Percentiles rank a stretch among this genome's conserved stretches.
These are phyloP conservation scores for Xylaria arbuscula DNA, from an alignment of 2,329 filamentous ascomycete species.

Conservation along the genomic window DNA sequence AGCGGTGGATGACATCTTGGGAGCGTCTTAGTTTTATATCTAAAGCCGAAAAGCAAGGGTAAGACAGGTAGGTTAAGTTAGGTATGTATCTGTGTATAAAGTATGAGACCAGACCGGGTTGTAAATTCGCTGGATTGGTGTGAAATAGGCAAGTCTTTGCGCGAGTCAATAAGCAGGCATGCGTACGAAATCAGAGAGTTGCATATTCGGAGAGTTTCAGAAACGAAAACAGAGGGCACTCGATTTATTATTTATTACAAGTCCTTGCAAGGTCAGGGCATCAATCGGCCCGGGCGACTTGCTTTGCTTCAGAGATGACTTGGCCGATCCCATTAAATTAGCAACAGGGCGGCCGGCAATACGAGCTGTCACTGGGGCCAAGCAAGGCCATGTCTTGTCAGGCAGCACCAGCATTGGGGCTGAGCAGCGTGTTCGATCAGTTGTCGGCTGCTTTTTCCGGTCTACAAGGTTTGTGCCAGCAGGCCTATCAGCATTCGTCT, in stretches of 20 bases:
- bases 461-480: background rate
- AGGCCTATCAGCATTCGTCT: slow-evolving; percentile 31
- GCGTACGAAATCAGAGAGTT: background rate
- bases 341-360: slow-evolving; percentile 20
- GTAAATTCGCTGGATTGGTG: background rate
- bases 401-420: slow-evolving; percentile 3
- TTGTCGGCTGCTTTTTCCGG: background rate
- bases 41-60: background rate
- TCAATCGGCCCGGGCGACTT: slow-evolving; percentile 13
- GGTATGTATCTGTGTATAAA: background rate
- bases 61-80: too few species aligned
- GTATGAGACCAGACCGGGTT: background rate
- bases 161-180: background rate
- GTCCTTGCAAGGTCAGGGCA: slow-evolving; percentile 19
- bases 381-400: background rate
- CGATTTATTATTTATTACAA: slow-evolving; percentile 14
- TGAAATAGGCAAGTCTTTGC: background rate
- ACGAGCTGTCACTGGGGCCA: slow-evolving; percentile 18
- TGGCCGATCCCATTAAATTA: slow-evolving; percentile 30
- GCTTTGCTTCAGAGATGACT: slow-evolving; percentile 16
- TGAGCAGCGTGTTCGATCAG: slow-evolving; percentile 9
- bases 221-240: background rate
- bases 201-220: background rate
- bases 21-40: background rate
- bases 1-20: slow-evolving; percentile 15